Conservation (phyloP, 1,284 basidiomycete species). For the Ustilago cynodontis region DNA sequence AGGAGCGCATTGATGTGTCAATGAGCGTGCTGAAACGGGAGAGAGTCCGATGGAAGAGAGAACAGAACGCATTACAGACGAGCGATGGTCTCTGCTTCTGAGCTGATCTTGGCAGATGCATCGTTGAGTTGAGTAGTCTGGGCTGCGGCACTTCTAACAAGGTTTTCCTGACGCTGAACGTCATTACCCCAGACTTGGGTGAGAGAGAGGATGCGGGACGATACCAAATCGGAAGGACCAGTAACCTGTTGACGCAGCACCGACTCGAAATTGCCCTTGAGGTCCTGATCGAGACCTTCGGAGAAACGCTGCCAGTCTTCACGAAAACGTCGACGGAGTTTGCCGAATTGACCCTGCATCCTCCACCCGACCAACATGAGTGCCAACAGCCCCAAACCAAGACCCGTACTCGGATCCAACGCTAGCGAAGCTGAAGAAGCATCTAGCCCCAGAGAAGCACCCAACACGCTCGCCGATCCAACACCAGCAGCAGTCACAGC, state of each 20-base stretch:
- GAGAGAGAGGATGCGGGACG: slow-evolving; percentile 17
- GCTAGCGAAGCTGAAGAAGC: slow-evolving; percentile 39
- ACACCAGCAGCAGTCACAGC: slow-evolving; percentile 41
- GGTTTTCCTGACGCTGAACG: slow-evolving; percentile 18
- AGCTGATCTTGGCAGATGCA: background rate
- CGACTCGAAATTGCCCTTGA: slow-evolving; percentile 30
- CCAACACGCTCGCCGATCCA: slow-evolving; percentile 45
- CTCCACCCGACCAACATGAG: slow-evolving; percentile 62
- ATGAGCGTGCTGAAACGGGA: background rate
- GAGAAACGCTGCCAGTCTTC: slow-evolving; percentile 65
- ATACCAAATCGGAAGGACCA: slow-evolving; percentile 25
- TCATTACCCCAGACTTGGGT: slow-evolving; percentile 9
- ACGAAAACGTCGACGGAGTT: slow-evolving; percentile 64
- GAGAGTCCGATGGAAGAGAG: background rate
- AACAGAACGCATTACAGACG: background rate
- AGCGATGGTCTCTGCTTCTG: background rate
- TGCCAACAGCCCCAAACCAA: slow-evolving; percentile 63
- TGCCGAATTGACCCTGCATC: slow-evolving; percentile 68
- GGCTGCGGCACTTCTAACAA: slow-evolving; percentile 6
- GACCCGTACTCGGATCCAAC: slow-evolving; percentile 61
- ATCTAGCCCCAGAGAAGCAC: slow-evolving; percentile 34
- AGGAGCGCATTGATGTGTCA: background rate
- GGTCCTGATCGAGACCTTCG: slow-evolving; percentile 57
- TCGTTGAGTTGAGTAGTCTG: background rate
- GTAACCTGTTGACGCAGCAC: slow-evolving; percentile 29